Conservation (phyloP, 1,284 basidiomycete species). For the Apiotrichum gracile region DNA sequence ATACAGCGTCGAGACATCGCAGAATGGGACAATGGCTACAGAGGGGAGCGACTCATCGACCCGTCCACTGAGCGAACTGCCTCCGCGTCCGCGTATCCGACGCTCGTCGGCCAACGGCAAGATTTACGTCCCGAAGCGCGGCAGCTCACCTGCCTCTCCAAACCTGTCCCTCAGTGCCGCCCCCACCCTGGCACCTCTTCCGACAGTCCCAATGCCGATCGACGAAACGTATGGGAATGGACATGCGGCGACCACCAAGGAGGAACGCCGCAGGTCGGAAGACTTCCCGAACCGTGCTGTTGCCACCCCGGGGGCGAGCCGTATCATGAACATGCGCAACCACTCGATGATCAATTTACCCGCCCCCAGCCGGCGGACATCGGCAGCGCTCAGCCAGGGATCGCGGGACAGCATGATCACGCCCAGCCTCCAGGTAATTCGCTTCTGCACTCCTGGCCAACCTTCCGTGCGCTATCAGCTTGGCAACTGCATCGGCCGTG, state of each 20-base stretch:
- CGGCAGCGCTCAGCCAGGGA: conserved; percentile 19
- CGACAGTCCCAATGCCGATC: background rate
- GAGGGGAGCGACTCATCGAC: conserved; percentile 22
- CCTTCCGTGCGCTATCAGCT: conserved; percentile 79
- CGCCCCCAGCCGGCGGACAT: conserved; percentile 12
- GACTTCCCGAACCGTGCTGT: conserved; percentile 13
- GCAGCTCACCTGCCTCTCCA: conserved; percentile 22
- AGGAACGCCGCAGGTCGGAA: conserved; percentile 30
- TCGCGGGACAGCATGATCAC: conserved; percentile 44
- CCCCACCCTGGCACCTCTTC: background rate
- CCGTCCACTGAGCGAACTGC: conserved; percentile 7
- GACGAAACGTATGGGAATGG: background rate
- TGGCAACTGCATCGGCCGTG: conserved; percentile 90
- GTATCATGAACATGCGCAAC: conserved; percentile 23
- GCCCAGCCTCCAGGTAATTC: conserved; percentile 64
- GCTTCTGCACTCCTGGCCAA: conserved; percentile 70
- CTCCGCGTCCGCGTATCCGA: conserved; percentile 15
- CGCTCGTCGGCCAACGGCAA: conserved; percentile 27
- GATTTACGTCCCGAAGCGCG: conserved; percentile 33
- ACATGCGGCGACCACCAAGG: conserved; percentile 2
- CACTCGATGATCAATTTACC: conserved; percentile 35
- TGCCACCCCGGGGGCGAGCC: background rate
- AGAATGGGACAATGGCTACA: conserved; percentile 18
- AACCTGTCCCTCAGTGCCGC: conserved; percentile 1
- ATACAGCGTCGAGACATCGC: conserved; percentile 20